Evolutionary conservation across 2,329 filamentous ascomycete species (phyloP).

Genomic region (Fusarium staphyleae): DNA sequence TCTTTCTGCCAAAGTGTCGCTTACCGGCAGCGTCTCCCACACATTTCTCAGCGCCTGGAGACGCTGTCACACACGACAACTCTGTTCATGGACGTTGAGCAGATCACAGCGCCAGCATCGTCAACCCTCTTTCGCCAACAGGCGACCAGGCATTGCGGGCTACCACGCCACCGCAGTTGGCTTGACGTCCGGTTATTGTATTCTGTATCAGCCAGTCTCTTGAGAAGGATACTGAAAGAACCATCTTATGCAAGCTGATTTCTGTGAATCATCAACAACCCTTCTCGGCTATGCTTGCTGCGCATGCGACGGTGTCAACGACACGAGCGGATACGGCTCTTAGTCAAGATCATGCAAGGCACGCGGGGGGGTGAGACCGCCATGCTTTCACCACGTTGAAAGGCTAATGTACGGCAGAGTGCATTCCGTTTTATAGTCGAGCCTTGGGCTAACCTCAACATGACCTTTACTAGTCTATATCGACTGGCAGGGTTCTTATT

Average conservation of each 20-base stretch:
- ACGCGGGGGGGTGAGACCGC: conserved; percentile 34
- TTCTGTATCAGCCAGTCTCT: conserved; percentile 24
- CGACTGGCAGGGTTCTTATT: conserved; percentile 10
- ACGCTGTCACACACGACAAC: conserved; percentile 32
- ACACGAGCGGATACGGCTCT: conserved; percentile 21
- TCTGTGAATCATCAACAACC: conserved; percentile 22
- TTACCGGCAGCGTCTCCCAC: conserved; percentile 25
- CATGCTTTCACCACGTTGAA: conserved; percentile 30
- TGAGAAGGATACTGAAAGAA: conserved; percentile 19
- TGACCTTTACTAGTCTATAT: conserved; percentile 10
- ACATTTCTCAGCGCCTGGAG: conserved; percentile 14
- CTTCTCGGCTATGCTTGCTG: conserved; percentile 40
- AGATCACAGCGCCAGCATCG: conserved; percentile 21
- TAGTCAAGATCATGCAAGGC: conserved; percentile 27
- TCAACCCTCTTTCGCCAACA: conserved; percentile 33
- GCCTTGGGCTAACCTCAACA: conserved; percentile 8
- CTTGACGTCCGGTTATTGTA: conserved; percentile 26
- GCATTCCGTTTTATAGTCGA: conserved; percentile 16
- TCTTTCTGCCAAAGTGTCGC: conserved; percentile 25
- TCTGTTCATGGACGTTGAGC: conserved; percentile 24
- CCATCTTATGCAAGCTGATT: conserved; percentile 16
- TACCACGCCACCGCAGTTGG: conserved; percentile 27
- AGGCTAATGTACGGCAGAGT: conserved; percentile 22
- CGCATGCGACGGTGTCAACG: conserved; percentile 21
- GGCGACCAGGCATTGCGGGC: conserved; percentile 24